Evolutionary conservation across 129 eudicot species (phyloP), one percentile per base, ranked within the genome.

Genomic region (Heracleum sosnowskyi): DNA sequence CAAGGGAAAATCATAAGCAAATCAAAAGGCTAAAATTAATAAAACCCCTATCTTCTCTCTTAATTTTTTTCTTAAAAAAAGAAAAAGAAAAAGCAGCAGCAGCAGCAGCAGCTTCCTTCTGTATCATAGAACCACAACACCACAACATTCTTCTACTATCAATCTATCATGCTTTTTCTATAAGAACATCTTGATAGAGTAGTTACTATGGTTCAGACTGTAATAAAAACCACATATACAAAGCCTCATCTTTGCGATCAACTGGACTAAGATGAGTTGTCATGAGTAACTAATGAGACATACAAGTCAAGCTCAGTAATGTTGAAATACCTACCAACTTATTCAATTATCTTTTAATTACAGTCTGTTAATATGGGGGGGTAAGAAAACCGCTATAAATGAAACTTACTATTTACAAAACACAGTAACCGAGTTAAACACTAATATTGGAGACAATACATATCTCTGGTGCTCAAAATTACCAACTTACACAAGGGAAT

Each of bases 241-340:
- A 22, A 73, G 55, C 76, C 76, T 42, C 76, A 42, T 24, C 29
- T 57, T 24, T 57, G 64, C n/a, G 57, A 26, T 42, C 76, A 26
- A 73, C 29, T 72, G 5, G 40, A 40, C 28, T 39, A 72, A 71
- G 75, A 71, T 24, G 34, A 37, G 45, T 72, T 15, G 28, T 40
- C 76, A 40, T 8, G 49, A 72, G 44, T 22, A 11, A 40, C 34
- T 70, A 24, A 70, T 1, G 29, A 70, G 75, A 39, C 4, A 11
- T 36, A 71, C 26, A 71, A 71, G 47, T 71, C 31, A 12, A 71
- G 28, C 12, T 71, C 17, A 71, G 5, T 36, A 24, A 69, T 36
- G 75, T 39, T 71, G 41, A 39, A 37, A 36, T 8, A 24, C 12
- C 42, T 7, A 12, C 7, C 31, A 28, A 28, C 35, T 28, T 13